phyloP scores from a whole-genome alignment of 2,329 filamentous ascomycete species.

The Aureobasidium sp. region DNA sequence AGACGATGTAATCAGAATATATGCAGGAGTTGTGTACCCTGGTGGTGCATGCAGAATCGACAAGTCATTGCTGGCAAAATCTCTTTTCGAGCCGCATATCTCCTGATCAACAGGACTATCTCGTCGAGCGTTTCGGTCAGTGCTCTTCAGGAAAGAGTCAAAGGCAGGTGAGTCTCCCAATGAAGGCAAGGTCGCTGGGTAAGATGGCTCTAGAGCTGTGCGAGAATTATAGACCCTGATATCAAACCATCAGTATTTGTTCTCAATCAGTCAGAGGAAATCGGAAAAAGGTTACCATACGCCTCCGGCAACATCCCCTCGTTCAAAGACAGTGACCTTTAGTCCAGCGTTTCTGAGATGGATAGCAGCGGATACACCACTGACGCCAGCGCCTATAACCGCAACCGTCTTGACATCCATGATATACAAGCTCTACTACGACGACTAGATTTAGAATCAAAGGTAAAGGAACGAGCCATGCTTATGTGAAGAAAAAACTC shows the following conservation, averaged over 20 bases:
- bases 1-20: no score
- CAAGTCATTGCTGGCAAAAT: neutral
- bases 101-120: constrained; percentile 26
- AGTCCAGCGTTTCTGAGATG: constrained; percentile 52
- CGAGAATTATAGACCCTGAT: constrained; percentile 57
- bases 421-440: no score
- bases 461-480: neutral
- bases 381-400: constrained; percentile 59
- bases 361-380: constrained; percentile 52
- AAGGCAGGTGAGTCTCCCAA: constrained; percentile 36
- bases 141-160: neutral
- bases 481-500: neutral
- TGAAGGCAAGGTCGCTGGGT: constrained; percentile 45
- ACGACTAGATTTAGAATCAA: no score
- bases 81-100: neutral
- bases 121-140: constrained; percentile 2
- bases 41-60: constrained; percentile 52
- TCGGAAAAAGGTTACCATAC: constrained; percentile 52
- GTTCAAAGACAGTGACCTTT: constrained; percentile 61
- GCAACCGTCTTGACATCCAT: constrained; percentile 37
- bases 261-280: no score
- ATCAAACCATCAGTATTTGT: neutral
- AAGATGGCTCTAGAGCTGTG: constrained; percentile 52
- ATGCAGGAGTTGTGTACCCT: constrained; percentile 41
- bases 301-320: constrained; percentile 58